phyloP scores from a whole-genome alignment of 106 monocot genomes.

The Dendrobium huoshanense region DNA sequence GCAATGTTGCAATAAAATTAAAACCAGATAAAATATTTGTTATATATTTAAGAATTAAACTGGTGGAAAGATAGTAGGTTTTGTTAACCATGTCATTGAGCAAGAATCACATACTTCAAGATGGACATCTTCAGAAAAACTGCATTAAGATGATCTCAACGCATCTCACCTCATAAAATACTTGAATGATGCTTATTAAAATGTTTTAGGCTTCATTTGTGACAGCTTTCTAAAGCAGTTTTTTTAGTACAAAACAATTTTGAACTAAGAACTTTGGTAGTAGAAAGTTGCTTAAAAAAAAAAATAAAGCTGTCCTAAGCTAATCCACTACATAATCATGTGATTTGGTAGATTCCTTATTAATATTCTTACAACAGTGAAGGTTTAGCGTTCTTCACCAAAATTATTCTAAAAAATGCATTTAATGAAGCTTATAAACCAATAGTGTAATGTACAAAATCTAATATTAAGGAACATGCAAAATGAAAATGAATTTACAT shows the following conservation, averaged over 20 bases:
- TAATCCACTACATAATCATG: background rate
- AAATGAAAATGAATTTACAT: no score
- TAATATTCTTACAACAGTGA: background rate
- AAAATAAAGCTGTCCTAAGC: background rate
- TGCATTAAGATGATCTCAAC: background rate
- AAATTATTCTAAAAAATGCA: background rate
- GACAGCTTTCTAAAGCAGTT: no score
- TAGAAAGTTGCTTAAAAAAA: no score
- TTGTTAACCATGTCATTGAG: background rate
- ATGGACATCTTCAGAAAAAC: background rate
- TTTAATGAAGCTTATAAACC: no score
- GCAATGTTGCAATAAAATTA: background rate
- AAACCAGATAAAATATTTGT: background rate
- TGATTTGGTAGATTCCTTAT: background rate
- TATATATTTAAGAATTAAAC: constrained; percentile 3
- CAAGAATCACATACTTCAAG: background rate
- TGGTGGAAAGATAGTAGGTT: background rate
- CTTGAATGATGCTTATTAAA: background rate
- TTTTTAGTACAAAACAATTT: no score
- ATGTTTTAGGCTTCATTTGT: no score
- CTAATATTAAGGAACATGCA: no score
- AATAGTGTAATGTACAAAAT: no score
- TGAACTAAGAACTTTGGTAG: no score
- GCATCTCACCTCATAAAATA: background rate
- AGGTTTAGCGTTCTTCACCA: background rate